These are phyloP conservation scores for Posidonia oceanica DNA, from an alignment of 116 monocot genomes.

Conservation along the genomic window DNA sequence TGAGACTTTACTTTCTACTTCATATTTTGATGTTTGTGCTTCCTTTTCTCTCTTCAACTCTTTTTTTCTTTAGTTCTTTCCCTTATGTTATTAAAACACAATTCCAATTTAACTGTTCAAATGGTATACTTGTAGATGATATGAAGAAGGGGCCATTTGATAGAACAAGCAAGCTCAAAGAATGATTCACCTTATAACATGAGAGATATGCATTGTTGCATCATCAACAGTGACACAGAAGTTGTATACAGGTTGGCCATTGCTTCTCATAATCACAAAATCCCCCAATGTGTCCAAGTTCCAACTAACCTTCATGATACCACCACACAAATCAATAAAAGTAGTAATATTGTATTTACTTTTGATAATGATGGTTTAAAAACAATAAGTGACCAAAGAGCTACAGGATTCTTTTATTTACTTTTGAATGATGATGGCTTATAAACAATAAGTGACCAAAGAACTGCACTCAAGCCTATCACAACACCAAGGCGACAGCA, in stretches of 20 bases:
- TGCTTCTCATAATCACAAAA: conserved; percentile 95
- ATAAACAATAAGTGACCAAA: too few species aligned
- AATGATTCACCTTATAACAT: conserved; percentile 80
- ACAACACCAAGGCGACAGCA: too few species aligned
- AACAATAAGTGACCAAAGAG: background rate
- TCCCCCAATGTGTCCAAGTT: conserved; percentile 86
- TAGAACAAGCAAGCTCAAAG: background rate
- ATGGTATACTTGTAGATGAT: background rate
- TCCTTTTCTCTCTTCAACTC: too few species aligned
- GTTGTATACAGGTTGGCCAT: conserved; percentile 98
- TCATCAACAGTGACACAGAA: conserved; percentile 99
- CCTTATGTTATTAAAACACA: too few species aligned
- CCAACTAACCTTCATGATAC: conserved; percentile 95
- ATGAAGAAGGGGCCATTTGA: too few species aligned
- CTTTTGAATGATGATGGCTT: too few species aligned
- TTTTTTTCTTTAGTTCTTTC: too few species aligned
- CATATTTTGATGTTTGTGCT: too few species aligned
- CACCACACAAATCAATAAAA: conserved; percentile 30
- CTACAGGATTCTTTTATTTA: too few species aligned
- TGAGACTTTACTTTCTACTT: too few species aligned
- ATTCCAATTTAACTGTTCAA: background rate
- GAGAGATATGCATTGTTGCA: conserved; percentile 89
- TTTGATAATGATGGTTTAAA: background rate
- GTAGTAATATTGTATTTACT: background rate
- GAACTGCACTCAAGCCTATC: too few species aligned